Evolutionary conservation across 2,329 filamentous ascomycete genomes (phyloP), one percentile per base, ranked within the genome.

Genomic region (Phaeosphaeriaceae sp.): DNA sequence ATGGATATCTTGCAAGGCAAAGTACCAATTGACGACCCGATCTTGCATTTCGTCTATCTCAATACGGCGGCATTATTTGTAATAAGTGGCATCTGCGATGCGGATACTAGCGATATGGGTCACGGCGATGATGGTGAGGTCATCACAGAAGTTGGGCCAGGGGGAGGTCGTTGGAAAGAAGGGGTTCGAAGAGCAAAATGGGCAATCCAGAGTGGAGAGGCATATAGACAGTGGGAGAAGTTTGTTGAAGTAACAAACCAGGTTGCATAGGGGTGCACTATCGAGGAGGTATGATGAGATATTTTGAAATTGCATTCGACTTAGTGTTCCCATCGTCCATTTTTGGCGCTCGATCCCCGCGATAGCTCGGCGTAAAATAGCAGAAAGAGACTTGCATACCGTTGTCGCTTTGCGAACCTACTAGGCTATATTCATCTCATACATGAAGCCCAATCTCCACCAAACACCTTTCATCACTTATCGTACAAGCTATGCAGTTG

Each of bases 41-140:
- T 99, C 43, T 75, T 97, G 54, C 88, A 96, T 68, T 99, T 99
- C 68, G 91, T 99, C 16, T 81, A 97, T 42, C 89, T 97, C 75
- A 99, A 99, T 68, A 89, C 93, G 1, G 92, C 93, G 0, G 90
- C 92, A 1, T 77, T 99, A 42, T 83, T 99, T 44, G 93, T 96
- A 0, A 83, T 89, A 3, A 88, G 90, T 2, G 94, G 94, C 3
- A 80, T 96, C 28, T 96, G 92, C 68, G 93, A 97, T 58, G 85
- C 88, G 0, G 88, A 96, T 49, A 82, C 80, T 23, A 95, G 89
- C 68, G 77, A 84, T 67, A 90, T 95, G 88, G 90, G 90, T 0
- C 77, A 81, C 38, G 89, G 87, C 1, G 90, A 96, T 63, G 89
- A 93, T 64, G 90, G 90, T 0, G 81, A 87, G 34, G 90, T 96